These are phyloP conservation scores for Crithidia brevicula DNA, from an alignment of 208 protist species.

Conservation along the genomic window DNA sequence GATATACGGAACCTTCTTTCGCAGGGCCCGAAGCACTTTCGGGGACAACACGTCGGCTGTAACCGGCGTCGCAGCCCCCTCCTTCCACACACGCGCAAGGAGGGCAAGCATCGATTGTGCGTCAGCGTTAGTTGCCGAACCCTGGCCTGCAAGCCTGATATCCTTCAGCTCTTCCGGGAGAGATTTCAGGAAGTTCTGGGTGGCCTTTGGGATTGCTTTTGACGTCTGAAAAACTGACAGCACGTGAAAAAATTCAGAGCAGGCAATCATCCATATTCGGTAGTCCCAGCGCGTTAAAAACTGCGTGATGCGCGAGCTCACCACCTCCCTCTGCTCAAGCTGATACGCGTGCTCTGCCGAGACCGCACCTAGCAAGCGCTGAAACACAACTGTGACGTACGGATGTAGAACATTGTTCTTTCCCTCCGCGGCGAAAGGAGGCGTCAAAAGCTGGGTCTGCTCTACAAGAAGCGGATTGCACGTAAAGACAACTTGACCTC, in stretches of 20 bases:
- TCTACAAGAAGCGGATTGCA: conserved; percentile 31
- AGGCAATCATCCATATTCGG: conserved; percentile 56
- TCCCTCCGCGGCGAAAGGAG: conserved; percentile 12
- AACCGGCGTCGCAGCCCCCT: conserved; percentile 7
- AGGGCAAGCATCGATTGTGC: neutral
- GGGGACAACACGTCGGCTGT: conserved; percentile 18
- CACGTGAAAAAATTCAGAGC: conserved; percentile 65
- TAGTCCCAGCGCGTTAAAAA: conserved; percentile 46
- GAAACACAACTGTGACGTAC: conserved; percentile 21
- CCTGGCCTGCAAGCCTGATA: neutral
- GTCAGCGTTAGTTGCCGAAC: neutral
- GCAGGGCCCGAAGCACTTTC: conserved; percentile 13
- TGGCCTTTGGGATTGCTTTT: conserved; percentile 40
- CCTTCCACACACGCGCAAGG: conserved; percentile 11
- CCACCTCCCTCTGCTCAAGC: conserved; percentile 4
- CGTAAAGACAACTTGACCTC: neutral
- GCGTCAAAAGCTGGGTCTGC: conserved; percentile 3
- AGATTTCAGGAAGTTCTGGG: conserved; percentile 27
- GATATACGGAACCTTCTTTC: conserved; percentile 16
- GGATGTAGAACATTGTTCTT: conserved; percentile 19
- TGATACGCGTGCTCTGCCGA: conserved; percentile 22
- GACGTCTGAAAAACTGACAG: conserved; percentile 48
- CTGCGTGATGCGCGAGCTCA: conserved; percentile 1
- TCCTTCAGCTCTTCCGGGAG: conserved; percentile 14
- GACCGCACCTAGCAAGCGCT: conserved; percentile 17